Evolutionary conservation across 345 rosid genomes (phyloP).

Genomic region (Combretum micranthum): DNA sequence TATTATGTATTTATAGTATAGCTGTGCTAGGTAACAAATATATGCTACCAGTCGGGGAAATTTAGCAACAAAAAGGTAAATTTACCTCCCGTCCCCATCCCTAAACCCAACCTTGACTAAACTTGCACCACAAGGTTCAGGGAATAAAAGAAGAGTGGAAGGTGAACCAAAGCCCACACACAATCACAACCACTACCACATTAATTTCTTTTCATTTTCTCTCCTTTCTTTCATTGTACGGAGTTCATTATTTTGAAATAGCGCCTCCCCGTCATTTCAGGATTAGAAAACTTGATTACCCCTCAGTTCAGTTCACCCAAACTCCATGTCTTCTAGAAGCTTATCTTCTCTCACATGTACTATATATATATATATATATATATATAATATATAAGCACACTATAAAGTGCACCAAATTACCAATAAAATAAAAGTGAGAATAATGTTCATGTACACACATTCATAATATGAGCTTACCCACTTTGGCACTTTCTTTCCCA

Average conservation of each 20-base stretch:
- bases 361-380: too few relatives aligned
- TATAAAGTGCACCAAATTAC: too few relatives aligned
- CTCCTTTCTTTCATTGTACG: slow-evolving; percentile 23
- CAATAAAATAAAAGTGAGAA: too few relatives aligned
- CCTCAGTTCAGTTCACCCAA: too few relatives aligned
- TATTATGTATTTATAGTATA: too few relatives aligned
- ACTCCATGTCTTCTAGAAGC: slow-evolving; percentile 9
- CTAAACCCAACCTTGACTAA: slow-evolving; percentile 30
- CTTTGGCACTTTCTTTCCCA: slow-evolving; percentile 18
- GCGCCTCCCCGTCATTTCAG: slow-evolving; percentile 14
- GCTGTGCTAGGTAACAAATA: too few relatives aligned
- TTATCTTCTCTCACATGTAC: too few relatives aligned
- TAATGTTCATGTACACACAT: not conserved
- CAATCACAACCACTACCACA: slow-evolving; percentile 43
- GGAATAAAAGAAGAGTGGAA: slow-evolving; percentile 20
- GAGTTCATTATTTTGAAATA: too few relatives aligned
- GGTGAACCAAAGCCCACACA: slow-evolving; percentile 63
- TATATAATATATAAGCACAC: too few relatives aligned
- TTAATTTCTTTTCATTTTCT: slow-evolving; percentile 10
- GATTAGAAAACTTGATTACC: too few relatives aligned
- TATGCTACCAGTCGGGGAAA: too few relatives aligned
- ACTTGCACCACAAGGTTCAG: slow-evolving; percentile 41
- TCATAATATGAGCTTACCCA: slow-evolving; percentile 26
- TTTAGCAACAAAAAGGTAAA: too few relatives aligned
- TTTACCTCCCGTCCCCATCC: not conserved